Base-by-base conservation (phyloP, 2,329 filamentous ascomycete genomes). In the Aspergillus pseudotamarii region DNA sequence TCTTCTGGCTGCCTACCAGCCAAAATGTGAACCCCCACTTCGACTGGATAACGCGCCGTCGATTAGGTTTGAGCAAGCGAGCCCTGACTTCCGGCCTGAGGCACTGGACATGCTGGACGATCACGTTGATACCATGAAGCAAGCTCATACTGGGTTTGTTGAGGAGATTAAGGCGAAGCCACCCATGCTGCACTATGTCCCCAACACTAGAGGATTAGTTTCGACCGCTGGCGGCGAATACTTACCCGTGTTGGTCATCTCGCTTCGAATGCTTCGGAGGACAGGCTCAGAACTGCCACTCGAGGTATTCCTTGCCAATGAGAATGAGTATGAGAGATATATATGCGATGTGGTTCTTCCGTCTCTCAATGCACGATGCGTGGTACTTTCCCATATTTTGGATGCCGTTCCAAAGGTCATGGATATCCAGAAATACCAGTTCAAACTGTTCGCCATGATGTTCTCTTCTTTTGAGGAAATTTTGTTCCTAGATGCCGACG, bases 401-500 rank as follows among this genome's bases (percentile, higher is more conserved):
- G 66, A 73, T 16, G 69, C 69, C 1, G 69, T 74, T 0, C 69
- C 72, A 0, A 67, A 68, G 6, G 59, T 67, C 6, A 68, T 75
- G 32, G 68, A 75, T 14, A 76, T 84, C 56, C 69, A 73, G 19
- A 76, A 78, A 43, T 84, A 81, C 68, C 82, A 84, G 65, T 78
- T 81, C 68, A 85, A 85, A 66, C 73, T 76, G 1, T 78, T 84
- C 38, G 79, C 82, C 1, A 79, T 84, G 69, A 72, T 84, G 6
- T 82, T 84, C 67, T 83, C 81, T 9, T 81, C 80, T 0, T 85
- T 84, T 59, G 78, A 82, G 63, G 75, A 82, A 30, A 75, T 84
- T 11, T 73, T 85, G 6, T 84, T 83, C 67, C 71, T 84, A 19
- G 83, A 84, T 60, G 81, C 80, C 2, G 82, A 84, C 57, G 76